phyloP scores from a whole-genome alignment of 139 green algal genomes.

The Picochlorum sp. region DNA sequence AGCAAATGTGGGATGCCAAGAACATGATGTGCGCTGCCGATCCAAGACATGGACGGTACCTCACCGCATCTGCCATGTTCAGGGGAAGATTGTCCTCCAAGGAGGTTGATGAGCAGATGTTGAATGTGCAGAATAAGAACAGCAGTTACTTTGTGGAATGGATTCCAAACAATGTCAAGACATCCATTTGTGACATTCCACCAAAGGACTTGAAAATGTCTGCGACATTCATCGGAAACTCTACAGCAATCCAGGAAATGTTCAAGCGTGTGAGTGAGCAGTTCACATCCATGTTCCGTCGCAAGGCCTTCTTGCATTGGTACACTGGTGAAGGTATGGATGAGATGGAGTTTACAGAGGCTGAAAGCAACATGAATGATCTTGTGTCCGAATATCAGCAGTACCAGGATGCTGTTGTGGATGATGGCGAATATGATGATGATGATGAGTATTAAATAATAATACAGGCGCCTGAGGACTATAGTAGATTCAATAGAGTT shows the following conservation, averaged over 20 bases:
- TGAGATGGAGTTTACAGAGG: conserved; percentile 99
- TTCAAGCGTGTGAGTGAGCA: conserved; percentile 81
- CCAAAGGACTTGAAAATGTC: conserved; percentile 93
- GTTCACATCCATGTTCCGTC: conserved; percentile 96
- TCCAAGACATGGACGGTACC: conserved; percentile 88
- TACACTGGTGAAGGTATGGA: conserved; percentile 97
- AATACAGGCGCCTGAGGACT: no score
- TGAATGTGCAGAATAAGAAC: conserved; percentile 73
- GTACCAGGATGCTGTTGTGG: conserved; percentile 49
- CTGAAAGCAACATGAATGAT: conserved; percentile 87
- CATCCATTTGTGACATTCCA: conserved; percentile 90
- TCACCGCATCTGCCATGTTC: conserved; percentile 84
- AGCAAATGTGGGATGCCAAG: conserved; percentile 98
- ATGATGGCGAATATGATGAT: conserved; percentile 12
- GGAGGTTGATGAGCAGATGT: conserved; percentile 90
- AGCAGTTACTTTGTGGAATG: conserved; percentile 94
- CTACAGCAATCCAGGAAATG: conserved; percentile 91
- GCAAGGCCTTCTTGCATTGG: conserved; percentile 97
- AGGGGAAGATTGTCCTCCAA: conserved; percentile 81
- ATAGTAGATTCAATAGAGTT: not conserved
- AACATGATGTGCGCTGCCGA: conserved; percentile 98
- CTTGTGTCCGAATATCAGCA: conserved; percentile 84
- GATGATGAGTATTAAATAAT: conserved; percentile 4
- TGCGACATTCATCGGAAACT: conserved; percentile 94
- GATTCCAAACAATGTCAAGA: conserved; percentile 99